A percentile compares a stretch with the other conserved stretches of the same genome.
Evolutionary conservation across 371 early-diverging fungal genomes (phyloP).

Genomic region (Nematocida sp.): DNA sequence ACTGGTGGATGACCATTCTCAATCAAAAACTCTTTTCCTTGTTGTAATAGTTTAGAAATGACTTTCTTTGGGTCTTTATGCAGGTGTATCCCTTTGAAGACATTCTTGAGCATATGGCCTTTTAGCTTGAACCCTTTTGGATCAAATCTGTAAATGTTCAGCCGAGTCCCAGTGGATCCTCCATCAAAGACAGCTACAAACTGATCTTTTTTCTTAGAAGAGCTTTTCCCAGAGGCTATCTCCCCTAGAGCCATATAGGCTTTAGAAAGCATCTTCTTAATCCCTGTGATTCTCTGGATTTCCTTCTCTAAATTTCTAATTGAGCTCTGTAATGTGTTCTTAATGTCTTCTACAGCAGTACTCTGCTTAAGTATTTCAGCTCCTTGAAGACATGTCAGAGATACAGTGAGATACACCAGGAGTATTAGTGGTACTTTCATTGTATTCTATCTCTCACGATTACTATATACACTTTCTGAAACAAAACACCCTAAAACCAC

Average conservation of each 20-base stretch:
- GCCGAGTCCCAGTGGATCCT: conserved; percentile 61
- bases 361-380: too few relatives aligned
- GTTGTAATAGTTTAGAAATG: neutral
- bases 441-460: neutral
- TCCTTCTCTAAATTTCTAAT: too few relatives aligned
- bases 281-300: too few relatives aligned
- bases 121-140: conserved; percentile 16
- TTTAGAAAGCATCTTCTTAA: too few relatives aligned
- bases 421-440: neutral
- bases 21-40: conserved; percentile 2
- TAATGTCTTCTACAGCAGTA: too few relatives aligned
- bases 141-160: conserved; percentile 58
- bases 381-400: too few relatives aligned
- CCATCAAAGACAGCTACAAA: conserved; percentile 57
- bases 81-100: conserved; percentile 3
- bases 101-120: conserved; percentile 1
- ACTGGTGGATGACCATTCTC: neutral
- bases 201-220: neutral
- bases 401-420: too few relatives aligned
- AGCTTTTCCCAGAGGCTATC: too few relatives aligned
- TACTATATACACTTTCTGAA: conserved; percentile 21
- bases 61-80: neutral
- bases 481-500: conserved; percentile 34
- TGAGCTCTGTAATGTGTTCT: too few relatives aligned
- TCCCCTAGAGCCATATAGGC: too few relatives aligned